Evolutionary conservation across 352 stramenopile genomes (phyloP).

Genomic region (Elongisporangium senticosum): DNA sequence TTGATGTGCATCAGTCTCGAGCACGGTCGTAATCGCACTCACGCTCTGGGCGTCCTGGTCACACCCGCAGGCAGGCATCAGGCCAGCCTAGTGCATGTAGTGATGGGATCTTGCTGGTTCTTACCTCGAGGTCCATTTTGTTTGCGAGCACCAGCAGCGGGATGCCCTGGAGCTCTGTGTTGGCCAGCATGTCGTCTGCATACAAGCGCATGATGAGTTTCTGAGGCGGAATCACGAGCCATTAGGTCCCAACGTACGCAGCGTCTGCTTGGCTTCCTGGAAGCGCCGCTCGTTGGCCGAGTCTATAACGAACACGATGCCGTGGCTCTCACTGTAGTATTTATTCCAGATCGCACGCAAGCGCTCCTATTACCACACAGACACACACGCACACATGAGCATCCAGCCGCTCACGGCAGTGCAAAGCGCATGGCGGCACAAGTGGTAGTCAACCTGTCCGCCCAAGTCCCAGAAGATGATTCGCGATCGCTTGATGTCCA

Average conservation of each 20-base stretch:
- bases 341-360: slow-evolving; percentile 91
- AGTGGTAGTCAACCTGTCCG: slow-evolving; percentile 52
- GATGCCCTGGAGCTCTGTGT: slow-evolving; percentile 71
- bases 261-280: slow-evolving; percentile 82
- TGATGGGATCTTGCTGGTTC: not conserved
- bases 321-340: slow-evolving; percentile 91
- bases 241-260: slow-evolving; percentile 37
- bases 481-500: slow-evolving; percentile 78
- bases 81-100: not conserved
- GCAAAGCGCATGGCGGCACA: not conserved
- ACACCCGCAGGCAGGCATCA: not conserved
- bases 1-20: slow-evolving; percentile 37
- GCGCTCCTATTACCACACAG: slow-evolving; percentile 36
- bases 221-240: not conserved
- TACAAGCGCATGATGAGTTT: not conserved
- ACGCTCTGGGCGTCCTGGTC: slow-evolving; percentile 28
- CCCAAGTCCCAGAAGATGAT: slow-evolving; percentile 93
- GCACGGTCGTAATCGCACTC: slow-evolving; percentile 31
- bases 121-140: slow-evolving; percentile 83
- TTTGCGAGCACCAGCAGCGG: slow-evolving; percentile 88
- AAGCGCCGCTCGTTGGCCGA: slow-evolving; percentile 82
- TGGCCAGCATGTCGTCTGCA: slow-evolving; percentile 73
- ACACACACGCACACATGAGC: not conserved
- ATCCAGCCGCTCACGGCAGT: no score
- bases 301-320: slow-evolving; percentile 90